Evolutionary conservation across 1,284 basidiomycete genomes (phyloP).

Genomic region (Sporisorium reilianum): DNA sequence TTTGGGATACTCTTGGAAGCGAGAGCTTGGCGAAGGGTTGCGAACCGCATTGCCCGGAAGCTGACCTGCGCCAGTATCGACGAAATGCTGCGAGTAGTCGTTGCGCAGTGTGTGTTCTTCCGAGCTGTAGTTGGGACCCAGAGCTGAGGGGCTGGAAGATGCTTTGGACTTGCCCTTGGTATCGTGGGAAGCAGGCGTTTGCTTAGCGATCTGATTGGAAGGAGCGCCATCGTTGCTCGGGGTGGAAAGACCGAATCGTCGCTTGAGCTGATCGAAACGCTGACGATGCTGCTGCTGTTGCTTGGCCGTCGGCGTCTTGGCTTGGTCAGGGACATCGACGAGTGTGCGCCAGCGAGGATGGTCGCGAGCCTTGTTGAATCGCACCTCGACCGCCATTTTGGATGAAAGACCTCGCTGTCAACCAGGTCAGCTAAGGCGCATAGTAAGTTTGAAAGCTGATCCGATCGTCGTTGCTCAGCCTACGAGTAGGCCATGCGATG

Average conservation of each 20-base stretch:
- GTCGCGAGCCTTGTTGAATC: conserved; percentile 16
- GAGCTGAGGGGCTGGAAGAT: neutral
- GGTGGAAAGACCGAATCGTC: conserved; percentile 5
- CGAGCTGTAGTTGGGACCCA: conserved; percentile 70
- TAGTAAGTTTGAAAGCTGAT: neutral
- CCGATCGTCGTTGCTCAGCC: neutral
- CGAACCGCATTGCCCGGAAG: conserved; percentile 64
- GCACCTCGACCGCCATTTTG: conserved; percentile 14
- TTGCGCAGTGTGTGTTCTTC: conserved; percentile 95
- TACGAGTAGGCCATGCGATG: neutral
- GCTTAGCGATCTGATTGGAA: neutral
- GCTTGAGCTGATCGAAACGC: conserved; percentile 13
- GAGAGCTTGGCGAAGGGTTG: conserved; percentile 73
- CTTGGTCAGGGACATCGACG: conserved; percentile 5
- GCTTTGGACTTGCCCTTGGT: conserved; percentile 23
- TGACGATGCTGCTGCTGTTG: conserved; percentile 20
- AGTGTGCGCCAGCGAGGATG: conserved; percentile 39
- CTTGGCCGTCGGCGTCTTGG: neutral
- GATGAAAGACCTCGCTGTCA: neutral
- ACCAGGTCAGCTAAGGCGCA: neutral
- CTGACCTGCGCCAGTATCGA: conserved; percentile 72
- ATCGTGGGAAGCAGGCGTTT: neutral
- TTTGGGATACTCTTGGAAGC: conserved; percentile 83
- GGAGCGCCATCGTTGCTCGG: neutral
- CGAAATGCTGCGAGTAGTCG: conserved; percentile 91